Evolutionary conservation across 2,329 filamentous ascomycete species (phyloP), one percentile per base, ranked within the genome.

Genomic region (Fonsecaea monophora): DNA sequence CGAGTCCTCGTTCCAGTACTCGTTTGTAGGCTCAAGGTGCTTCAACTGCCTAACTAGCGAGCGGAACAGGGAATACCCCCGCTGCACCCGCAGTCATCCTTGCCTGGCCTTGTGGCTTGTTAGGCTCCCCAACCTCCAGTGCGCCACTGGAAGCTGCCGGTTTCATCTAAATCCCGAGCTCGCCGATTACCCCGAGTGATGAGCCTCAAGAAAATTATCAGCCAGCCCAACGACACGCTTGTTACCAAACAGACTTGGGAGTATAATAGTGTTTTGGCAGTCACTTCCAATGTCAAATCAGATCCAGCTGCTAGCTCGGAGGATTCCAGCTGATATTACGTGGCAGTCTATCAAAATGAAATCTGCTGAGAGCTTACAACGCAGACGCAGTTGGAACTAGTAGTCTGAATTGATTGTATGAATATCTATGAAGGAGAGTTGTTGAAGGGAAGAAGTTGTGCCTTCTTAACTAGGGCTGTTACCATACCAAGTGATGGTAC

Each of bases 151-250:
- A 60, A 60, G 32, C 40, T 60, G 57, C 32, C 40, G 45, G 59
- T 61, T 53, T 61, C 59, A 53, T 53, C 32, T 61, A 48, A 61
- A 53, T 53, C 59, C 59, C 59, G 45, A 61, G 38, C 34, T 60
- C 59, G 59, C 59, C 59, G 59, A 61, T 30, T 38, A 50, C 45
- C 18, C 5, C 45, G 10, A 50, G 37, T 13, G 45, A 40, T 4
- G 30, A 53, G 7, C 45, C 25, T 13, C 40, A 42, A 32, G 37
- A 30, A 30, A 40, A 7, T 15, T 7, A 18, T 15, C n/a, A 53
- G 18, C 34, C 34, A 53, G 45, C 4, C 35, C 25, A 4, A 50
- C 42, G n/a, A 25, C 7, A 50, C 21, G 6, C 25, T 18, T 13
- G 15, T 50, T 50, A 21, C 12, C 45, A 18, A 50, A 50, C 45